Evolutionary conservation across 1,284 basidiomycete genomes (phyloP).

Genomic region (Ceratobasidium sp.): DNA sequence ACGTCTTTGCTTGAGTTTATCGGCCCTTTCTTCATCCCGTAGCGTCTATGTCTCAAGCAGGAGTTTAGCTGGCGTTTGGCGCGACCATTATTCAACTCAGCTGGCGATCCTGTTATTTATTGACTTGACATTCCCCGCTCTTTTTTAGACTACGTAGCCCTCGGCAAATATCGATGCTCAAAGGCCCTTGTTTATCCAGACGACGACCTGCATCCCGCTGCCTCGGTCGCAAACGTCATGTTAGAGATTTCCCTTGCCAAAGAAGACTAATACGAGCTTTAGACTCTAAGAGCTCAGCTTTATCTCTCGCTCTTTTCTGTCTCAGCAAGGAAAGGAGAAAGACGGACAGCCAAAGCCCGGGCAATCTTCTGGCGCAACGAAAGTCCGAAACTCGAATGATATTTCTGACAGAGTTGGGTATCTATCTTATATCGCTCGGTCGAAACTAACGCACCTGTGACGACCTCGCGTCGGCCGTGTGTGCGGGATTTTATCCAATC

Average conservation of each 20-base stretch:
- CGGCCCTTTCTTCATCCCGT: no score
- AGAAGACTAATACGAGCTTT: slow-evolving; percentile 17
- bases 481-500: slow-evolving; percentile 50
- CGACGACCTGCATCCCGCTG: slow-evolving; percentile 8
- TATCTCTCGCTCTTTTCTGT: neutral
- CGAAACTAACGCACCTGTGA: neutral
- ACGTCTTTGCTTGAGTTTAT: no score
- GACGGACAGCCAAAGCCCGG: slow-evolving; percentile 37
- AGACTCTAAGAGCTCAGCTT: neutral
- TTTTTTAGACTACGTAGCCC: no score
- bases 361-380: neutral
- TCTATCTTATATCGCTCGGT: neutral
- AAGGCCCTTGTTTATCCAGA: no score
- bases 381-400: slow-evolving; percentile 46
- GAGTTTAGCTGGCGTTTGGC: no score
- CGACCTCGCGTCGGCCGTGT: slow-evolving; percentile 52
- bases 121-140: no score
- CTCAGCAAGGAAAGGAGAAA: slow-evolving; percentile 28
- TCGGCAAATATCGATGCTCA: no score
- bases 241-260: slow-evolving; percentile 4
- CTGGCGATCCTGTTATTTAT: no score
- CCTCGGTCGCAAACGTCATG: slow-evolving; percentile 34
- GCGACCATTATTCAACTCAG: no score
- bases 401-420: slow-evolving; percentile 51
- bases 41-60: no score